phyloP scores from a whole-genome alignment of 202 grass and related monocot genomes.

The Carex arenaria region DNA sequence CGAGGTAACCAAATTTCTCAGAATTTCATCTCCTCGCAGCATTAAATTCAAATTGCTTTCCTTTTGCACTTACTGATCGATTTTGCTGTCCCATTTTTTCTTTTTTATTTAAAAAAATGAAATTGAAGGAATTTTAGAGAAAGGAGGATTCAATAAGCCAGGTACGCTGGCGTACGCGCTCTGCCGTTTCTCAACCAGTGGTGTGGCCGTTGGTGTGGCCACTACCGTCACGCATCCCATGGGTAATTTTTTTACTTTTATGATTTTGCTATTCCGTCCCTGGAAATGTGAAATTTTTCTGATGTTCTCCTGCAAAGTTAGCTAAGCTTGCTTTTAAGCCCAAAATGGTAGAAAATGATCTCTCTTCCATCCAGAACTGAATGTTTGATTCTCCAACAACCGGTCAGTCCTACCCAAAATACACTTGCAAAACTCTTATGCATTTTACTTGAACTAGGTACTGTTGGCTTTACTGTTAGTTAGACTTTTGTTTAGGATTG shows the following conservation, averaged over 20 bases:
- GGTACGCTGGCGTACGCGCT: slow-evolving; percentile 37
- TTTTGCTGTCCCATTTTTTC: neutral
- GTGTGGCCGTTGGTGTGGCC: slow-evolving; percentile 60
- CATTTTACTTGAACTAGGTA: no score
- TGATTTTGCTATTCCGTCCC: neutral
- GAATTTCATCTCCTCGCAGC: neutral
- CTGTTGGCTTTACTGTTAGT: no score
- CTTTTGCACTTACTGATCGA: neutral
- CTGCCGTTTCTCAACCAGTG: slow-evolving; percentile 69
- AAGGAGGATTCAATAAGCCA: neutral
- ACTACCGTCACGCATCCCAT: slow-evolving; percentile 72
- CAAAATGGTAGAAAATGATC: neutral
- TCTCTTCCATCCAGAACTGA: neutral
- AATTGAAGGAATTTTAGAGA: neutral
- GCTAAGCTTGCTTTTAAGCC: neutral
- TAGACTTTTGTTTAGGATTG: no score
- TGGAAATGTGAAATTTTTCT: neutral
- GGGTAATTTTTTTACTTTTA: slow-evolving; percentile 24
- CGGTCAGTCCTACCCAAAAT: neutral
- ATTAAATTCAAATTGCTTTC: neutral
- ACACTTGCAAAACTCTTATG: no score
- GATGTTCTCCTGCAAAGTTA: neutral
- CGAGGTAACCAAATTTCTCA: neutral
- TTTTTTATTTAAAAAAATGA: neutral
- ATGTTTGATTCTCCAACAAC: neutral